Conservation (phyloP, 345 rosid species). For the Sonneratia caseolaris region DNA sequence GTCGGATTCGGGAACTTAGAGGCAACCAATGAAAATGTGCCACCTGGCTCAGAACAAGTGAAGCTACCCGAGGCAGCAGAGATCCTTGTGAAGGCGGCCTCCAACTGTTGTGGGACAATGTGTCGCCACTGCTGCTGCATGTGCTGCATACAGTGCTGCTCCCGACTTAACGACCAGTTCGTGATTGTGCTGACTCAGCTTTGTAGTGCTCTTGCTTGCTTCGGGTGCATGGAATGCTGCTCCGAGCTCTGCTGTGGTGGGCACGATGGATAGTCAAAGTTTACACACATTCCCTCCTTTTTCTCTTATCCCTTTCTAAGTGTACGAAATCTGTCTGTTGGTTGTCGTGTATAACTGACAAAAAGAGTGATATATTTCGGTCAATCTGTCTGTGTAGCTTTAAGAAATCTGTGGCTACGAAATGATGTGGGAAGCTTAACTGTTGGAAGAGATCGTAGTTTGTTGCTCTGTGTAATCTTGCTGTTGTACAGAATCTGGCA, state of each 20-base stretch:
- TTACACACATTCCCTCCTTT: background rate
- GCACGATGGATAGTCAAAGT: slow-evolving; percentile 20
- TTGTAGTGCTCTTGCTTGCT: slow-evolving; percentile 54
- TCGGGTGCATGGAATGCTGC: slow-evolving; percentile 80
- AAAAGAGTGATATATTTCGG: background rate
- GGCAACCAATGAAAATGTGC: slow-evolving; percentile 60
- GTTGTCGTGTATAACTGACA: background rate
- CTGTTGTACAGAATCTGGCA: background rate
- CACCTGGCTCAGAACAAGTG: slow-evolving; percentile 41
- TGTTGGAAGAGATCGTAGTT: background rate
- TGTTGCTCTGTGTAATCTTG: background rate
- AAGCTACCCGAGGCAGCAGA: slow-evolving; percentile 74
- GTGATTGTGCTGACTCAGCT: slow-evolving; percentile 48
- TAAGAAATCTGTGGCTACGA: background rate
- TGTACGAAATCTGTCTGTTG: background rate
- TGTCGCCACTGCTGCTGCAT: slow-evolving; percentile 68
- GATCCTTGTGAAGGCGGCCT: slow-evolving; percentile 61
- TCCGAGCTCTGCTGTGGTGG: slow-evolving; percentile 53
- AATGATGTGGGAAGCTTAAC: background rate
- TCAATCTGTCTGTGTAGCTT: background rate
- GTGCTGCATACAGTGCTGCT: slow-evolving; percentile 70
- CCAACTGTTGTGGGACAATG: slow-evolving; percentile 54
- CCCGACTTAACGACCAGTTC: slow-evolving; percentile 55
- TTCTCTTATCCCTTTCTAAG: background rate
- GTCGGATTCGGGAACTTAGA: slow-evolving; percentile 63